Evolutionary conservation across 768 basidiomycete species (phyloP), one percentile per base, ranked within the genome.

Genomic region (Naganishia vaughanmartiniae): DNA sequence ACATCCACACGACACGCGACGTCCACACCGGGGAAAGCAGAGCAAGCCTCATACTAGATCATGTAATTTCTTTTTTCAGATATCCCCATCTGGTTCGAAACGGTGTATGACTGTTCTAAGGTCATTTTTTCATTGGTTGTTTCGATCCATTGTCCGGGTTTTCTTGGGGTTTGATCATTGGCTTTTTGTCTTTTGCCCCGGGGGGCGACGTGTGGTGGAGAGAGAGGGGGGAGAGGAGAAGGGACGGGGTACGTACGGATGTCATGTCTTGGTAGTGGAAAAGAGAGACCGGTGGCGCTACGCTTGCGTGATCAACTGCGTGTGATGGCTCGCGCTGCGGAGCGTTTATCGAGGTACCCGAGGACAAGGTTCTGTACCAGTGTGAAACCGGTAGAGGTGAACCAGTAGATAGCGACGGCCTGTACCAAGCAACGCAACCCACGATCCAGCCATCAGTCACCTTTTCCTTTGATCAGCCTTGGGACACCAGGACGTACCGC

Each of bases 331-430:
- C 65, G 45, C n/a, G 26, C 51, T 1, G 68, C 17, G 45, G 48
- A 10, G 19, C 30, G 67, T 21, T 54, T 33, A n/a, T 69, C 68
- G 12, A 60, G 42, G 30, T 69, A 58, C 9, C 56, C 42, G 1
- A 83, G 72, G 17, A 73, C 24, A 7, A 75, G 26, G 67, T 78
- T 80, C 72, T 83, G 82, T 0, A 72, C 72, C 3, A 83, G 66
- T 10, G 80, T 79, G 66, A 77, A 83, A 14, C 73, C 57, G 67
- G 80, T 79, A 24, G 77, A 78, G 7, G 81, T 78, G 11, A 79
- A 56, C 82, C 82, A 83, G 66, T 83, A 83, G 10, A 81, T 57
- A 28, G 76, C 79, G 1, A 83, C 76, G 4, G 81, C 81, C 81
- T 82, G 72, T 15, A 5, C 56, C 0, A 19, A 19, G 17, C 30